Evolutionary conservation across 805 yeast species (phyloP).

Genomic region (Ogataea polymorpha): DNA sequence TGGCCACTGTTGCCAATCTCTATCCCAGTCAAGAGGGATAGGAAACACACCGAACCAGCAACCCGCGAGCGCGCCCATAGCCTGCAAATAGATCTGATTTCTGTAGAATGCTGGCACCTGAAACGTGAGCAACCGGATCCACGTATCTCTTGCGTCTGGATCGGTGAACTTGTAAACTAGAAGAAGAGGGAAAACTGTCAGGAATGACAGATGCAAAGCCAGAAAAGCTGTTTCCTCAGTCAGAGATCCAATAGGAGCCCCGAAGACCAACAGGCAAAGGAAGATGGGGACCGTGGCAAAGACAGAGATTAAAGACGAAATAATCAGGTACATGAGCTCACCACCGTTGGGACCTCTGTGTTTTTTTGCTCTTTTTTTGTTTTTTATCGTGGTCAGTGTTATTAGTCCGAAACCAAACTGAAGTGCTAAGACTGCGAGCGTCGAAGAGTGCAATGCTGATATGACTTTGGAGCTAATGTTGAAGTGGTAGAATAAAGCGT

Average conservation of each 20-base stretch:
- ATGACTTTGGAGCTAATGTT: conserved; percentile 30
- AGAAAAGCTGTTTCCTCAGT: conserved; percentile 55
- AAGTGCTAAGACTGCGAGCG: conserved; percentile 32
- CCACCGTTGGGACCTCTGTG: conserved; percentile 13
- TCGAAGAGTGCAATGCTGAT: conserved; percentile 25
- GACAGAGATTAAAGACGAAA: conserved; percentile 33
- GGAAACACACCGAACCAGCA: conserved; percentile 94
- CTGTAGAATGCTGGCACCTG: conserved; percentile 28
- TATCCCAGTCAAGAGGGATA: conserved; percentile 96
- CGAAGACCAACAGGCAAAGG: conserved; percentile 55
- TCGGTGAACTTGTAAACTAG: conserved; percentile 46
- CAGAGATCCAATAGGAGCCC: conserved; percentile 70
- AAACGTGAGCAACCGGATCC: conserved; percentile 30
- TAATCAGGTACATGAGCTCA: conserved; percentile 26
- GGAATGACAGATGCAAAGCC: conserved; percentile 56
- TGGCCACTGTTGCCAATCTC: conserved; percentile 97
- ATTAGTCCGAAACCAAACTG: conserved; percentile 37
- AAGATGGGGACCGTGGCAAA: conserved; percentile 39
- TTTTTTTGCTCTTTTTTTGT: conserved; percentile 17
- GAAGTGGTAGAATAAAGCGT: conserved; percentile 32
- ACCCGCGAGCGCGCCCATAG: conserved; percentile 52
- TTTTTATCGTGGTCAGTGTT: conserved; percentile 33
- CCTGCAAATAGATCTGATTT: conserved; percentile 36
- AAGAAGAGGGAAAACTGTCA: conserved; percentile 64
- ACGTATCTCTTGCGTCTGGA: conserved; percentile 21